Evolutionary conservation across 1,284 basidiomycete species (phyloP).

Genomic region (Athelia sp.): DNA sequence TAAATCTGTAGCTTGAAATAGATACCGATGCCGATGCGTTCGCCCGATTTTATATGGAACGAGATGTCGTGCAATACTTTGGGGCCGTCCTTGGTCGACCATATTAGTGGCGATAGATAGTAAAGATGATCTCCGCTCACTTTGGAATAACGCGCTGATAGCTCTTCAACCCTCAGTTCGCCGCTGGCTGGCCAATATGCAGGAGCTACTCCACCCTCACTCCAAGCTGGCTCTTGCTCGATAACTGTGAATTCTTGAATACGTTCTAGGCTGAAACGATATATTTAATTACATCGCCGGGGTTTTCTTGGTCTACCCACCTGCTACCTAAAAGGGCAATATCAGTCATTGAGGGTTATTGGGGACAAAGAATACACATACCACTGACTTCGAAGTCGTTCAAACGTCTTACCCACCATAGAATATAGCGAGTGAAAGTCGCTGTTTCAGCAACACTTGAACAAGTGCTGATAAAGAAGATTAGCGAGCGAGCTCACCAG

Average conservation of each 20-base stretch:
- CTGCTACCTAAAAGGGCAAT: slow-evolving; percentile 39
- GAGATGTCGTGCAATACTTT: slow-evolving; percentile 51
- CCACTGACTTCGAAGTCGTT: slow-evolving; percentile 61
- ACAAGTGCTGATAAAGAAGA: too few species aligned
- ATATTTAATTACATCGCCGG: too few species aligned
- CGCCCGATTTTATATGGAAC: slow-evolving; percentile 52
- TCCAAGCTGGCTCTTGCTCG: slow-evolving; percentile 62
- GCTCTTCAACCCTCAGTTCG: slow-evolving; percentile 54
- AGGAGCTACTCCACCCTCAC: slow-evolving; percentile 51
- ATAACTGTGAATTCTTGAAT: slow-evolving; percentile 69
- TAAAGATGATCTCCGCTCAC: slow-evolving; percentile 37
- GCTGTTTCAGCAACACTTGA: too few species aligned
- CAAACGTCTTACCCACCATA: slow-evolving; percentile 46
- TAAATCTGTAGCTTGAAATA: too few species aligned
- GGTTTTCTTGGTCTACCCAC: slow-evolving; percentile 18
- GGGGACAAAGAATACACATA: slow-evolving; percentile 15
- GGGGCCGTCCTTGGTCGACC: slow-evolving; percentile 35
- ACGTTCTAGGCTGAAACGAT: slow-evolving; percentile 55
- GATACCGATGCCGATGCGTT: slow-evolving; percentile 55
- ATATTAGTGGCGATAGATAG: too few species aligned
- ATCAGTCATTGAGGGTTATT: slow-evolving; percentile 1
- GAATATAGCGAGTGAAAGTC: slow-evolving; percentile 46
- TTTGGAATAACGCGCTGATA: slow-evolving; percentile 32
- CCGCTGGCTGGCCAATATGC: slow-evolving; percentile 80
- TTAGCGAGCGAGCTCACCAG: slow-evolving; percentile 19